Base-by-base conservation (phyloP, 1,284 basidiomycete genomes). In the Irpex lacteus region DNA sequence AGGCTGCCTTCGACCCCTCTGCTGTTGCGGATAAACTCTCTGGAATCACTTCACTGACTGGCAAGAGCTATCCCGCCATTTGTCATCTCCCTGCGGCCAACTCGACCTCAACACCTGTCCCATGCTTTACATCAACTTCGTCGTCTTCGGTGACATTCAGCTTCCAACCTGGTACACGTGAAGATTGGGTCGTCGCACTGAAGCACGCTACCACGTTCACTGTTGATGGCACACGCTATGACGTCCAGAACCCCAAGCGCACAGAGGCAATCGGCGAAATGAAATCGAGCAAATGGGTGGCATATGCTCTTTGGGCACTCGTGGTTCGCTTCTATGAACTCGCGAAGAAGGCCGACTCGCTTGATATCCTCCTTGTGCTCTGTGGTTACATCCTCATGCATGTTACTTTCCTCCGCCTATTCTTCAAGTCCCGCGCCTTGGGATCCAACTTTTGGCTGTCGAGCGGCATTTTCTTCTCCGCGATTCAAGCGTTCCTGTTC, bases 301-400 rank as follows among this genome's bases (percentile, higher is more conserved):
- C 91, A 0, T 95, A 96, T 70, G 95, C 96, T 3, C 83, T 85
- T 11, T 82, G 90, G n/a, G 88, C 92, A 0, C 82, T 96, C 53
- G 85, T 94, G 60, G 73, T 91, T 62, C 87, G 95, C 15, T 96
- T 97, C 81, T 96, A 90, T 85, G 88, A 91, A 60, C 83, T 98
- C 37, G 88, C 92, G 60, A 93, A 90, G 87, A 94, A 94, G 80
- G 96, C 98, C 32, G 95, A 98, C 78, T 96, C 95, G 2, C 87
- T 97, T 21, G 97, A 99, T 77, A 98, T 99, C 72, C 84, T 97
- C 62, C 90, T 98, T 69, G 95, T 99, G 72, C 86, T 98, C n/a
- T 85, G 91, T 4, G 98, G 96, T 34, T 99, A 99, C 77, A 78
- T 97, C 60, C 83, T 98, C 64, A 99, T 99, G 97, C 96, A 98